Evolutionary conservation across 129 eudicot species (phyloP).

Genomic region (Deinandra increscens): DNA sequence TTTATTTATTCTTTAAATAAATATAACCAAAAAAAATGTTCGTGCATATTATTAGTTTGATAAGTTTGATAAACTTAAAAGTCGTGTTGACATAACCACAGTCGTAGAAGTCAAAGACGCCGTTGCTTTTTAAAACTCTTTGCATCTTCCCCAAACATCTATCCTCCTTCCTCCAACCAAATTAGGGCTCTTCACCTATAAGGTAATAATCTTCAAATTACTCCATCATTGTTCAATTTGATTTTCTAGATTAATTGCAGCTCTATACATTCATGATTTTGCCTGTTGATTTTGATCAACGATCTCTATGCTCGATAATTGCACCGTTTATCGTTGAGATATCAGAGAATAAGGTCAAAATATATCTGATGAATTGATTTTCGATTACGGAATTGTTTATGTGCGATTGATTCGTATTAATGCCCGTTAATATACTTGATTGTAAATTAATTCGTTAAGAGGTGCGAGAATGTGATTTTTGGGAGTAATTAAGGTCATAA

Average conservation of each 20-base stretch:
- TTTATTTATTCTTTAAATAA: not conserved
- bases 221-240: not conserved
- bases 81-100: slow-evolving; percentile 14
- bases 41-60: not conserved
- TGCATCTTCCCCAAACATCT: slow-evolving; percentile 18
- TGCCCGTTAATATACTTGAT: slow-evolving; percentile 2
- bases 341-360: not conserved
- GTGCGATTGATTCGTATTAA: not conserved
- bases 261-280: not conserved
- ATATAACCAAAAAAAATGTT: not conserved
- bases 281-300: slow-evolving; percentile 13
- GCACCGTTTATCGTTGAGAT: slow-evolving; percentile 1
- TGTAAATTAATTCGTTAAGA: slow-evolving; percentile 13
- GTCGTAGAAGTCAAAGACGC: slow-evolving; percentile 32
- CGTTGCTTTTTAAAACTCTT: slow-evolving; percentile 35
- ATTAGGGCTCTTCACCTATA: slow-evolving; percentile 34
- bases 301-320: slow-evolving; percentile 11
- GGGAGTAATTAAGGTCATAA: too few relatives aligned
- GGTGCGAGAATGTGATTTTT: too few relatives aligned
- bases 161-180: slow-evolving; percentile 2
- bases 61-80: too few relatives aligned
- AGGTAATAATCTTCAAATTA: slow-evolving; percentile 27
- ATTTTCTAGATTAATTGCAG: slow-evolving; percentile 1
- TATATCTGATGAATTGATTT: slow-evolving; percentile 1
- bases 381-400: slow-evolving; percentile 18